Percentiles rank a stretch among this genome's conserved stretches.
These are phyloP conservation scores for Chrysoporthe deuterocubensis DNA, from an alignment of 2,329 filamentous ascomycete species.

Conservation along the genomic window DNA sequence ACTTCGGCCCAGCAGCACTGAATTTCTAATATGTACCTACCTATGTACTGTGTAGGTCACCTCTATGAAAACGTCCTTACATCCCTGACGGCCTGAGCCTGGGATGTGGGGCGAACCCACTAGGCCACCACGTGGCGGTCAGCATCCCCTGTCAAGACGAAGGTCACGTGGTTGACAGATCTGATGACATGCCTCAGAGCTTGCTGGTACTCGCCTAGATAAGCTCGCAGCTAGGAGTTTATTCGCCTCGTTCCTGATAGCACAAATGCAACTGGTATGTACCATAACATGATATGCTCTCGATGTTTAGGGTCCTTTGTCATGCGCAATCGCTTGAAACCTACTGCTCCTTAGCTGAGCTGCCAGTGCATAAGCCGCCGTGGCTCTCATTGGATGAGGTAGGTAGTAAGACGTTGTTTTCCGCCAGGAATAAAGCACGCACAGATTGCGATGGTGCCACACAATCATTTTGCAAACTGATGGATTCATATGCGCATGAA, in stretches of 20 bases:
- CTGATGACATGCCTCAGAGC: background rate
- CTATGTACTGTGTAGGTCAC: background rate
- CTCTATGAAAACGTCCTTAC: background rate
- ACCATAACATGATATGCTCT: too few relatives aligned
- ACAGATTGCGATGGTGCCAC: background rate
- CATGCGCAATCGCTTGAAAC: background rate
- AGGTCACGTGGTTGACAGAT: background rate
- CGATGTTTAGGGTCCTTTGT: too few relatives aligned
- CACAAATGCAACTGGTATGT: background rate
- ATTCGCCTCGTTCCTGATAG: background rate
- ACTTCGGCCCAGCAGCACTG: background rate
- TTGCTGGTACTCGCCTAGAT: background rate
- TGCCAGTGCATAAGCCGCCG: background rate
- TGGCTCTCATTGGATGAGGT: background rate
- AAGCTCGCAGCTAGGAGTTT: too few relatives aligned
- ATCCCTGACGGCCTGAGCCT: background rate
- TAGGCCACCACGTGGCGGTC: background rate
- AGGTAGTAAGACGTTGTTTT: background rate
- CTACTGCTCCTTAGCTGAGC: background rate
- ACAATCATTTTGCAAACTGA: background rate
- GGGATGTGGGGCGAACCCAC: background rate
- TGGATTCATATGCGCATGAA: background rate
- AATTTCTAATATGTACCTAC: background rate
- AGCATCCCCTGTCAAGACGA: background rate
- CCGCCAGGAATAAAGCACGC: background rate